These are phyloP conservation scores for Dovyalis caffra DNA, from an alignment of 345 rosid species.

Conservation along the genomic window DNA sequence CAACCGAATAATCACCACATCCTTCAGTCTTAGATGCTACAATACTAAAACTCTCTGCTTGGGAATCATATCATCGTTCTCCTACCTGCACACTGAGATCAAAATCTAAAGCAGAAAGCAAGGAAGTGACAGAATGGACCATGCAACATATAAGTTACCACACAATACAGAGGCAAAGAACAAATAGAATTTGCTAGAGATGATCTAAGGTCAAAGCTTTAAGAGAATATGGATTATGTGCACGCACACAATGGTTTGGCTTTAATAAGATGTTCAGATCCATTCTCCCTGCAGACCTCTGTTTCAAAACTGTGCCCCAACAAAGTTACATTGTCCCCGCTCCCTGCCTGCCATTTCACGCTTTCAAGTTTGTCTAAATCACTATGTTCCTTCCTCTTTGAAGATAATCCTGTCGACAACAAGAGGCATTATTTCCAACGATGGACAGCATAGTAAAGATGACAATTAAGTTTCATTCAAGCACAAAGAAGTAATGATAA, in stretches of 20 bases:
- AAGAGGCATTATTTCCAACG: slow-evolving; percentile 17
- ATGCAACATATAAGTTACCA: background rate
- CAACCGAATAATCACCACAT: background rate
- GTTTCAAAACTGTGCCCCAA: background rate
- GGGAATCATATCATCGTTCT: background rate
- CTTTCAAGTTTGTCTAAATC: slow-evolving; percentile 33
- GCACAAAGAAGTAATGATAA: background rate
- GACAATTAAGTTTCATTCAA: background rate
- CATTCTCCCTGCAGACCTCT: background rate
- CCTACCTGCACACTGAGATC: background rate
- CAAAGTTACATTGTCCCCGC: slow-evolving; percentile 8
- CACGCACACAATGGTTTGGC: background rate
- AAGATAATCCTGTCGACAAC: slow-evolving; percentile 36
- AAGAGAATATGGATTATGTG: no score
- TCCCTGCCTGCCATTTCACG: slow-evolving; percentile 34
- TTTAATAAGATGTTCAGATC: background rate
- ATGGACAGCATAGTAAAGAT: background rate
- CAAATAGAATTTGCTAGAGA: background rate
- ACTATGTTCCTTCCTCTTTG: slow-evolving; percentile 55
- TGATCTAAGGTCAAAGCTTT: background rate
- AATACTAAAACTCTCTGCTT: background rate
- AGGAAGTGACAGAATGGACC: background rate
- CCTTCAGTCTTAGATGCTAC: background rate
- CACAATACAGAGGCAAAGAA: background rate
- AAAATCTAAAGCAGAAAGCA: background rate